Percentiles rank a stretch among this genome's conserved stretches.
Evolutionary conservation across 1,139 yeast species (phyloP).

Genomic region (Diutina mesorugosa): DNA sequence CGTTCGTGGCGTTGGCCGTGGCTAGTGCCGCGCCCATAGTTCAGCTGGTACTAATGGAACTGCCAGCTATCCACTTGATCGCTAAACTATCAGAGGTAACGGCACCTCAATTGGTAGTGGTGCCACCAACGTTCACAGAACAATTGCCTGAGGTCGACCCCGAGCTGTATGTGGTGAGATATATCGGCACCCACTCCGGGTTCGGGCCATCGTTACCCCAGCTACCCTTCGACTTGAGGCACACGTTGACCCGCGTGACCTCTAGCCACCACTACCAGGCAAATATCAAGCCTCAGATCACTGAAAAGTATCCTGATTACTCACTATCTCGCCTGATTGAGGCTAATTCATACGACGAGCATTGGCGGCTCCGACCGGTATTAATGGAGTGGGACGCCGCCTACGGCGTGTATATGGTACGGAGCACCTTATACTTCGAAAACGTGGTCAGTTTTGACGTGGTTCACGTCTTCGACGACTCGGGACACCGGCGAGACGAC

Average conservation of each 20-base stretch:
- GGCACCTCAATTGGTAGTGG: background rate
- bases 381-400: background rate
- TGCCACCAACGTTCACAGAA: background rate
- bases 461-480: background rate
- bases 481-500: background rate
- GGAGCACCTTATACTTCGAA: background rate
- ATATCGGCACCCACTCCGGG: background rate
- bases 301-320: background rate
- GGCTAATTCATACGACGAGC: background rate
- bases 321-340: background rate
- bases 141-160: background rate
- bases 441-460: background rate
- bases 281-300: background rate
- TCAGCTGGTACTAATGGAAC: background rate
- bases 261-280: background rate
- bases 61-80: background rate
- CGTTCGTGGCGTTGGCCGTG: no score
- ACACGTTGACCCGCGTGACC: background rate
- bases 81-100: background rate
- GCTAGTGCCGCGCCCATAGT: no score
- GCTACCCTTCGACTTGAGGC: background rate
- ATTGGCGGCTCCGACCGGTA: background rate
- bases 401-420: background rate
- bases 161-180: background rate
- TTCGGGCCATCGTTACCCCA: background rate